phyloP scores from a whole-genome alignment of 1,139 yeast species.

The Wickerhamomyces sp. region DNA sequence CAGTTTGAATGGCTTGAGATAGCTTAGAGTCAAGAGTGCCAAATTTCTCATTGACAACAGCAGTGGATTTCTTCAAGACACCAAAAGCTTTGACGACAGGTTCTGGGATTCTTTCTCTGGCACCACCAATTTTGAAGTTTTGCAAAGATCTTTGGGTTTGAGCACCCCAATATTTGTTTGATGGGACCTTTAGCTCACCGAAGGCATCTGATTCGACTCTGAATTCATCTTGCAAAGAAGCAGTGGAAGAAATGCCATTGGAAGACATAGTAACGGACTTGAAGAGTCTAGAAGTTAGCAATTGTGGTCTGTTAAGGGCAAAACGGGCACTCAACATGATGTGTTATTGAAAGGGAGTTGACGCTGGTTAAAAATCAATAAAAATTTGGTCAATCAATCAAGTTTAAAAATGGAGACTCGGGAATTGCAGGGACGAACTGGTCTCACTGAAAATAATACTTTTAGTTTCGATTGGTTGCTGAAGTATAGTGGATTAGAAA shows the following conservation, averaged over 20 bases:
- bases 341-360: too few relatives aligned
- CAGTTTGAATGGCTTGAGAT: constrained; percentile 80
- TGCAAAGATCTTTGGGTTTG: constrained; percentile 92
- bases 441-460: too few relatives aligned
- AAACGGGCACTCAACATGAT: constrained; percentile 2
- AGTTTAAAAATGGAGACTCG: too few relatives aligned
- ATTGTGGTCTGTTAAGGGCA: not conserved
- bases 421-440: too few relatives aligned
- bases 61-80: constrained; percentile 89
- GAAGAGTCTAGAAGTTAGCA: not conserved
- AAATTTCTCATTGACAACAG: constrained; percentile 77
- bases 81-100: constrained; percentile 93
- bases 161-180: constrained; percentile 91
- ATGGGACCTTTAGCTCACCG: constrained; percentile 89
- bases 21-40: constrained; percentile 82
- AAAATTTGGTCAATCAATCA: too few relatives aligned
- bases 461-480: too few relatives aligned
- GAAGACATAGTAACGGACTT: constrained; percentile 1
- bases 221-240: constrained; percentile 16
- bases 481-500: too few relatives aligned
- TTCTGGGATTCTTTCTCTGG: constrained; percentile 83
- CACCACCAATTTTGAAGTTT: constrained; percentile 95
- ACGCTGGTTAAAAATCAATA: too few relatives aligned
- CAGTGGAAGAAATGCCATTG: not conserved
- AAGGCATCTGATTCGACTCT: constrained; percentile 94